Percentiles rank a stretch among this genome's conserved stretches.
Evolutionary conservation across 1,284 basidiomycete genomes (phyloP).

Genomic region (Stereum hirsutum): DNA sequence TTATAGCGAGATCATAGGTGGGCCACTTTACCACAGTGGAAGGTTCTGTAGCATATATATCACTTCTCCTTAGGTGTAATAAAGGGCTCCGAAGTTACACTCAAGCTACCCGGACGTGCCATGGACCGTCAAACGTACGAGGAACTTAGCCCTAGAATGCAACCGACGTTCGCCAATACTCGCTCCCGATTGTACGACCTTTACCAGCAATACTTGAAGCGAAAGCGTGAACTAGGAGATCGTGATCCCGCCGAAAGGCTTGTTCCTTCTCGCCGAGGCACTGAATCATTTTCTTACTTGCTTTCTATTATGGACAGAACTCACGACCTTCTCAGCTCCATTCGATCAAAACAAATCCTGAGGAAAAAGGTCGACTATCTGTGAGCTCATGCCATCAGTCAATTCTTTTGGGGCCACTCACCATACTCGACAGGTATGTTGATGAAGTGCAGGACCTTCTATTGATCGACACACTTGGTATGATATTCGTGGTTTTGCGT

Average conservation of each 20-base stretch:
- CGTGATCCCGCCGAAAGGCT: constrained; percentile 56
- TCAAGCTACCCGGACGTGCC: constrained; percentile 24
- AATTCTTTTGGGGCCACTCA: neutral
- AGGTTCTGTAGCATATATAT: constrained; percentile 2
- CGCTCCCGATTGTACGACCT: constrained; percentile 42
- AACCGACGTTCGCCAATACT: constrained; percentile 43
- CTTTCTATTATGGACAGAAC: constrained; percentile 28
- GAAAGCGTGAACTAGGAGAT: constrained; percentile 24
- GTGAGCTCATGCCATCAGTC: neutral
- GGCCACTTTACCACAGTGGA: neutral
- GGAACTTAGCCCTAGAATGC: constrained; percentile 38
- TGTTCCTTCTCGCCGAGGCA: constrained; percentile 4
- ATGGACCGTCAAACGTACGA: constrained; percentile 38
- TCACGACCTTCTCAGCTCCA: constrained; percentile 25
- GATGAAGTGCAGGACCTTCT: constrained; percentile 71
- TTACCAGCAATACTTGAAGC: constrained; percentile 43
- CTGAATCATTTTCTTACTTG: neutral
- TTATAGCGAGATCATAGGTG: constrained; percentile 63
- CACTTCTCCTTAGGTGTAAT: constrained; percentile 43
- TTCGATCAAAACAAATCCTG: no score
- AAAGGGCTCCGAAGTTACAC: constrained; percentile 50
- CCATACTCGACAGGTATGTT: constrained; percentile 39
- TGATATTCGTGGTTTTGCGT: constrained; percentile 11
- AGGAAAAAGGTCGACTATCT: neutral
- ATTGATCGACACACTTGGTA: constrained; percentile 55